Percentiles rank a stretch among this genome's conserved stretches.
These are phyloP conservation scores for Colletotrichum costaricense DNA, from an alignment of 2,329 filamentous ascomycete genomes.

Conservation along the genomic window DNA sequence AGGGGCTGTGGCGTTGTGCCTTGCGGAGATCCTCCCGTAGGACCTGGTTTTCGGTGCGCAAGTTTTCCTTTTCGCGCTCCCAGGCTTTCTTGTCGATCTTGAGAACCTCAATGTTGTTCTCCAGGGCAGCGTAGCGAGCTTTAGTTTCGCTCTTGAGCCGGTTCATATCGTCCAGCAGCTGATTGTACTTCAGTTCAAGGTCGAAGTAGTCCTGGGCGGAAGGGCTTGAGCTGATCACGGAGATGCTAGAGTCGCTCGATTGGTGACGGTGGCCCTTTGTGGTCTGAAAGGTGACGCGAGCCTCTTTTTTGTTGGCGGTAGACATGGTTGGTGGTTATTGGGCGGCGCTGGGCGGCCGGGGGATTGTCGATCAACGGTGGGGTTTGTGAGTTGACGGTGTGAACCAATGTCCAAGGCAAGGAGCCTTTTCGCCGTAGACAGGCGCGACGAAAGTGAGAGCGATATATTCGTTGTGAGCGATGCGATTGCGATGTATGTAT, in stretches of 20 bases:
- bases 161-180: slow-evolving; percentile 36
- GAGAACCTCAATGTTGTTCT: slow-evolving; percentile 41
- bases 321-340: slow-evolving; percentile 30
- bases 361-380: slow-evolving; percentile 18
- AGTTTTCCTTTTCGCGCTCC: slow-evolving; percentile 40
- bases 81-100: slow-evolving; percentile 47
- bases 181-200: slow-evolving; percentile 12
- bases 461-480: not conserved
- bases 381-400: not conserved
- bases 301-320: slow-evolving; percentile 33
- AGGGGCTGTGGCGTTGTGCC: slow-evolving; percentile 16
- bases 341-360: not conserved
- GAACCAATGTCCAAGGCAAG: slow-evolving; percentile 3
- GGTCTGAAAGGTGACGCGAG: slow-evolving; percentile 31
- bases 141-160: slow-evolving; percentile 36
- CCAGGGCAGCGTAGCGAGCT: slow-evolving; percentile 39
- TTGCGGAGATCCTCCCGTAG: slow-evolving; percentile 28
- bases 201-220: slow-evolving; percentile 36
- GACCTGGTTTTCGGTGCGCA: slow-evolving; percentile 42
- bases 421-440: not conserved
- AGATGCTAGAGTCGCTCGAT: slow-evolving; percentile 39
- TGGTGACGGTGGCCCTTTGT: slow-evolving; percentile 36
- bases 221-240: slow-evolving; percentile 37
- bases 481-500: not conserved
- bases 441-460: slow-evolving; percentile 1